Evolutionary conservation across 768 basidiomycete species (phyloP).

Genomic region (Termitomyces sp.): DNA sequence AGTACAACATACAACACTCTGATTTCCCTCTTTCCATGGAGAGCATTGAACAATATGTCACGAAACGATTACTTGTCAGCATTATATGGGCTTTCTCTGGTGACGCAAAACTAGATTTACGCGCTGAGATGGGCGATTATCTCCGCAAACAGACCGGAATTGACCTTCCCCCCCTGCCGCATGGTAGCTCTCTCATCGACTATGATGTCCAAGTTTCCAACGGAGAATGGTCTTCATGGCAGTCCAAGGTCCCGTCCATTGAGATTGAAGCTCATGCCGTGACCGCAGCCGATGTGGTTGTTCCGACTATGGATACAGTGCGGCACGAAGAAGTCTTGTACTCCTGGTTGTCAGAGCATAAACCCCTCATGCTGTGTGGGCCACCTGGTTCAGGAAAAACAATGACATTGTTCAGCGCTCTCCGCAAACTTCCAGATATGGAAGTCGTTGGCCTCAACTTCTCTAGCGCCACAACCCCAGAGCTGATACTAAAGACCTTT

Average conservation of each 20-base stretch:
- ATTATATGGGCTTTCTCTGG: constrained; percentile 99
- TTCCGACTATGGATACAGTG: constrained; percentile 97
- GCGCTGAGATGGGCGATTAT: constrained; percentile 87
- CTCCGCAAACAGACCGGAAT: constrained; percentile 81
- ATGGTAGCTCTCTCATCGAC: constrained; percentile 86
- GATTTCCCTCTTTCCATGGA: constrained; percentile 90
- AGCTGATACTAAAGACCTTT: constrained; percentile 97
- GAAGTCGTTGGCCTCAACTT: constrained; percentile 99
- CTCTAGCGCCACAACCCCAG: constrained; percentile 97
- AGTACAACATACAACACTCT: constrained; percentile 91
- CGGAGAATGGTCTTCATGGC: constrained; percentile 92
- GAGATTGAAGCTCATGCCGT: constrained; percentile 97
- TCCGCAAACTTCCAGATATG: constrained; percentile 97
- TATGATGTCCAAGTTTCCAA: constrained; percentile 86
- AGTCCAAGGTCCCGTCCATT: constrained; percentile 85
- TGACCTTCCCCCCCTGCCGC: constrained; percentile 72
- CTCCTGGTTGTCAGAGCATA: constrained; percentile 98
- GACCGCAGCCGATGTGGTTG: constrained; percentile 93
- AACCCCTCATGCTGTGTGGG: constrained; percentile 95
- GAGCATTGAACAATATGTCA: constrained; percentile 85
- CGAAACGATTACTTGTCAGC: constrained; percentile 83
- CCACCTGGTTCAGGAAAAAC: constrained; percentile 99
- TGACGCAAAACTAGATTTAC: constrained; percentile 86
- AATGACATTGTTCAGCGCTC: constrained; percentile 97
- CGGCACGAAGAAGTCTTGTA: constrained; percentile 98